Evolutionary conservation across 2,329 filamentous ascomycete genomes (phyloP).

Genomic region (Diaporthe citrichinensis): DNA sequence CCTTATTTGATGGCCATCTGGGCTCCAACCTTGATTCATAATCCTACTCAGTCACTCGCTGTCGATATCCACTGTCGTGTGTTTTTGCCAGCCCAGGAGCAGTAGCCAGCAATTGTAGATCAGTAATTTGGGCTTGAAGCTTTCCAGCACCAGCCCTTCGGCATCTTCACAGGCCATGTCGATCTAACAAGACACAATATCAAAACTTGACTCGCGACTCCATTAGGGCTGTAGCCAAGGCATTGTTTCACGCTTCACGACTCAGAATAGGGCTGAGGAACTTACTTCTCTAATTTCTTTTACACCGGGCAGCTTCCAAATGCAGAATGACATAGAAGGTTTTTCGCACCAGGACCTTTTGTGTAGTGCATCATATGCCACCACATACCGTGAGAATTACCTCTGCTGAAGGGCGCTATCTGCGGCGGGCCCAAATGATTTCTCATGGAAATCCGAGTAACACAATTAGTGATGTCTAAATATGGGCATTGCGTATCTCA

Average conservation of each 20-base stretch:
- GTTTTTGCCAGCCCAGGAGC: neutral
- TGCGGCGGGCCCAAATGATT: too few relatives aligned
- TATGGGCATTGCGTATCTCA: neutral
- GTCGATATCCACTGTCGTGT: neutral
- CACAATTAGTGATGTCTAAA: neutral
- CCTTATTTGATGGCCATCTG: neutral
- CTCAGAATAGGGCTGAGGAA: neutral
- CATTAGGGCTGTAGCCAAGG: conserved; percentile 8
- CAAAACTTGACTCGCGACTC: conserved; percentile 11
- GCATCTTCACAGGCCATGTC: neutral
- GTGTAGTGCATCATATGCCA: too few relatives aligned
- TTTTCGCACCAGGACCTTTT: too few relatives aligned
- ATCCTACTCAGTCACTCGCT: neutral
- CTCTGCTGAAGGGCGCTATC: neutral
- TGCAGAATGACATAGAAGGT: neutral
- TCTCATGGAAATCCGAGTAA: neutral
- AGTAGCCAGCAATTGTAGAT: neutral
- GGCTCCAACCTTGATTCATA: too few relatives aligned
- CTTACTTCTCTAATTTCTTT: neutral
- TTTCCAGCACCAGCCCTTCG: neutral
- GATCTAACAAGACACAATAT: conserved; percentile 6
- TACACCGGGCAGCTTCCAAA: neutral
- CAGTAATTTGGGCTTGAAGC: neutral
- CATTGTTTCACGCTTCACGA: neutral
- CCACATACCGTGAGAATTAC: neutral